Base-by-base conservation (phyloP, 2,329 filamentous ascomycete genomes). In the Penicillium polonicum region DNA sequence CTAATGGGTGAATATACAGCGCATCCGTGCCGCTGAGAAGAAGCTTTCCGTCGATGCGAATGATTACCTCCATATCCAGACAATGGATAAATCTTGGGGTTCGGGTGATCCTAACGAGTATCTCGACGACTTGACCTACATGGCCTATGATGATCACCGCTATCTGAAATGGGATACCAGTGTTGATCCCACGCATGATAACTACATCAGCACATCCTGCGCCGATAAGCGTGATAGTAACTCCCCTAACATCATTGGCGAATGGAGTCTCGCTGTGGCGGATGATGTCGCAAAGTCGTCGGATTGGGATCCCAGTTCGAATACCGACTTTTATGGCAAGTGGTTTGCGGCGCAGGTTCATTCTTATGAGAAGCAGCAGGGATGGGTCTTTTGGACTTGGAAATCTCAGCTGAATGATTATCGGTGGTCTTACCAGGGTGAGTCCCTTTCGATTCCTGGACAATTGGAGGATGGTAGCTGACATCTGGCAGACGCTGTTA, bases 371-470 rank as follows among this genome's bases (percentile, higher is more conserved):
- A 77, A 76, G 55, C 71, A 76, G 17, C 73, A 75, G 8, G 83
- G 83, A 0, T 86, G 83, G 83, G 53, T 71, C 21, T 87, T 85
- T 65, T 87, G 85, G 84, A 78, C 78, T 0, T 87, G 84, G 84
- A 87, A 86, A 71, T 68, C 70, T 4, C 67, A 83, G 68, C 17
- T 79, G 62, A 57, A 75, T 73, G 69, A 72, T 55, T 68, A 67
- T 48, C 62, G 69, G 9, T 72, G 70, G 69, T 66, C 64, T 4
- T 72, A 72, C 56, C 54, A 66, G 39, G 65, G 68, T 70, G 60
- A 36, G 62, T 51, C 23, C 25, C 5, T 53, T 1, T 43, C 9
- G 29, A 27, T 25, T 44, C 5, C 35, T 57, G 21, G 53, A 58
- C 36, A 79, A 82, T 62, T 82, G 77, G 71, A 68, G 79, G 23